phyloP scores from a whole-genome alignment of 2,329 filamentous ascomycete species.

The Trichoderma arundinaceum region DNA sequence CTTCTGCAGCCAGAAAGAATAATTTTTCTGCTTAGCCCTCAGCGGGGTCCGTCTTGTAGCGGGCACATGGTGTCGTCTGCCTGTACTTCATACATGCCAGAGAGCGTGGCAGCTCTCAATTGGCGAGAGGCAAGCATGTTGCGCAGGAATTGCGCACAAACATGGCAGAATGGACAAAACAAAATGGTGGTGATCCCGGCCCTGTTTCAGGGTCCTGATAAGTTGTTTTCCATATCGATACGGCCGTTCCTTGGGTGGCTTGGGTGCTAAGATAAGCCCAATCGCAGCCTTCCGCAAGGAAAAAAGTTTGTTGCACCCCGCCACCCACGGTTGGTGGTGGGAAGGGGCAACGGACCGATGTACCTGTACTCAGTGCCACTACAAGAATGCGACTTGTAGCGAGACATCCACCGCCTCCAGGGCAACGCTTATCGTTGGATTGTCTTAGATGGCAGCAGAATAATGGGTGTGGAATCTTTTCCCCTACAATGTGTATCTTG shows the following conservation, averaged over 20 bases:
- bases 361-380: conserved; percentile 12
- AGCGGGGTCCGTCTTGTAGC: neutral
- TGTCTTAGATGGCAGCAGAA: neutral
- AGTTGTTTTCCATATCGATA: conserved; percentile 25
- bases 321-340: conserved; percentile 17
- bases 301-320: conserved; percentile 30
- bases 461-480: conserved; percentile 22
- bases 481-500: conserved; percentile 2
- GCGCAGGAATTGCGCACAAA: conserved; percentile 10
- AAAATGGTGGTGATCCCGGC: conserved; percentile 1
- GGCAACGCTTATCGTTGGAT: conserved; percentile 4
- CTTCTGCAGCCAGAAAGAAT: conserved; percentile 8
- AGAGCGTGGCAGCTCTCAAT: conserved; percentile 26
- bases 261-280: conserved; percentile 23
- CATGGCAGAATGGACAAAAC: neutral
- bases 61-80: conserved; percentile 6
- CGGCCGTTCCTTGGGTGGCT: conserved; percentile 14
- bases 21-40: conserved; percentile 13
- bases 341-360: conserved; percentile 10
- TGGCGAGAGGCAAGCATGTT: conserved; percentile 15
- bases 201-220: conserved; percentile 16
- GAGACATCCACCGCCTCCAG: conserved; percentile 13
- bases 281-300: conserved; percentile 6
- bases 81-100: conserved; percentile 7
- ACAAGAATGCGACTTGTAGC: neutral